Evolutionary conservation across 257 asterid species (phyloP), one percentile per base, ranked within the genome.

Genomic region (Fraxinus quadrangulata): DNA sequence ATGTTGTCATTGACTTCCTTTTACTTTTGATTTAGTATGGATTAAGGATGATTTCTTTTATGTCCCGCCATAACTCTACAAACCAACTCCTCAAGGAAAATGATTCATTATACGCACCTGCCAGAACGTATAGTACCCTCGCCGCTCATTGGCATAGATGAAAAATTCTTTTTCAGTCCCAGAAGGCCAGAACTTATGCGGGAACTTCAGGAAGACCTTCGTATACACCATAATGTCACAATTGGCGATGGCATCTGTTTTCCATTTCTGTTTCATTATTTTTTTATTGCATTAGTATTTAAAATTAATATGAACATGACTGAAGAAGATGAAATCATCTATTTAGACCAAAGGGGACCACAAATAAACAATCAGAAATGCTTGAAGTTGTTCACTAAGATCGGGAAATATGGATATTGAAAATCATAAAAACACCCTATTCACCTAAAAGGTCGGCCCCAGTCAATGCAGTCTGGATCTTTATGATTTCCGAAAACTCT

Each of bases 71-170:
- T 24, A 26, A 63, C 69, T 24, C 6, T 10, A 24, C 67, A 24
- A 63, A 11, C 17, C 69, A 23, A 63, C 31, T 63, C 5, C 34
- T 63, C 69, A 23, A 24, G 16, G 69, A 34, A 63, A 63, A 63
- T 6, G 19, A 26, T 63, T 37, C 40, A 71, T 45, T 49, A 76
- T 73, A 56, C 76, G 2, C 78, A 94, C 97, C 98, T 94, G 99
- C 99, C 99, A 94, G 84, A 92, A 94, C 1, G 99, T 94, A 84
- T 89, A 94, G 93, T 94, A 94, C 69, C 98, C 98, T 86, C 97
- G 84, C 47, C 92, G 86, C 72, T 92, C 89, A 74, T 92, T 97
- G 76, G 99, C 99, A 31, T 90, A 92, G 76, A 94, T 90, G 85
- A 94, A 94, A 70, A 94, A 94, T 89, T 94, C 97, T 83, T 91